Evolutionary conservation across 1,139 yeast genomes (phyloP), one percentile per base, ranked within the genome.

Genomic region (Candida sp.): DNA sequence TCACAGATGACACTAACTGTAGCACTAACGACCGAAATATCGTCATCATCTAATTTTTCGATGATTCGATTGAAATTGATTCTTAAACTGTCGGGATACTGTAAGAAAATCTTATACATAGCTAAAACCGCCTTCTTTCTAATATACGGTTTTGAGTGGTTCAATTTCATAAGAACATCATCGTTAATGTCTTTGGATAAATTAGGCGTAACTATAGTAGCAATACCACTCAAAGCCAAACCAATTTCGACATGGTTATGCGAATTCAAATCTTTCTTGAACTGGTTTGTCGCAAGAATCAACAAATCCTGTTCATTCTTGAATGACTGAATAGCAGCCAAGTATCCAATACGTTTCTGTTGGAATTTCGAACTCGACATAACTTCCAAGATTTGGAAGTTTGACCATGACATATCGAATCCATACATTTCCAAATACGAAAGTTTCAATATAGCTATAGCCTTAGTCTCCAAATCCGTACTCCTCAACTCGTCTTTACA

Each of bases 401-500:
- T 87, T 40, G 97, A 90, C 98, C 98, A 95, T 9, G 95, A 77
- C 97, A 95, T 91, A 62, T 95, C 99, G 59, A 82, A 89, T 2
- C 99, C 99, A 54, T 89, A 90, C 98, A 95, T 93, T 61, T 93
- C 99, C 60, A 93, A 68, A 58, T 95, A 95, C 1, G 97, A 81
- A 52, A 95, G 69, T 60, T 95, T 95, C 56, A 93, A 74, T 3
- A 93, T 76, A 0, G 98, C 97, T 75, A 83, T 90, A 1, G 98
- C 88, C 66, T 95, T 95, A 44, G 84, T 70, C 51, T 88, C 96
- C 64, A 90, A 69, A 57, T 90, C 97, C 2, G 89, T 81, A 23
- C 89, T 79, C 48, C 76, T 76, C 43, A 86, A 84, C 63, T 95
- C 99, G 45, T 77, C 75, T 50, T 90, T 82, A 61, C 99, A 93